phyloP scores from a whole-genome alignment of 179 eudicot species.

The Silene noctiflora region DNA sequence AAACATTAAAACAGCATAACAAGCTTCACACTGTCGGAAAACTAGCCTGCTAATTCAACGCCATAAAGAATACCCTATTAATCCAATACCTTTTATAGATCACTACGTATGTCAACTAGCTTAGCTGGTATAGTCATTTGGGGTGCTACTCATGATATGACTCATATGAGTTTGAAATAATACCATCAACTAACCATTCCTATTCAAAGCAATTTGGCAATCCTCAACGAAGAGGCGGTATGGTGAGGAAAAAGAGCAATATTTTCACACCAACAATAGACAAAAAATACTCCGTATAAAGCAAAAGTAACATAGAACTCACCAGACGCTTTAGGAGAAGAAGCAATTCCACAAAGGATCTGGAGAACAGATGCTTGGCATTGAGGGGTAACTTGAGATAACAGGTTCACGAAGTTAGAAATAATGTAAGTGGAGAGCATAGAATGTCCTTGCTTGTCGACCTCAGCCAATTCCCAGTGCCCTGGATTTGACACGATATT shows the following conservation, averaged over 20 bases:
- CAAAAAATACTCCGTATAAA: background rate
- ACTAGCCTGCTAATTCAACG: background rate
- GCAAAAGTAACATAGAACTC: slow-evolving; percentile 17
- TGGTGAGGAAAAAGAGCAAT: background rate
- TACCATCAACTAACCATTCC: background rate
- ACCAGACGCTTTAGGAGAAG: slow-evolving; percentile 71
- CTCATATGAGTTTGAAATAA: background rate
- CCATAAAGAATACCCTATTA: too few relatives aligned
- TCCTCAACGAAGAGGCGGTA: background rate
- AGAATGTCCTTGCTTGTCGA: slow-evolving; percentile 39
- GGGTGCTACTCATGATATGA: background rate
- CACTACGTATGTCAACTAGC: background rate
- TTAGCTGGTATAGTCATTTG: background rate
- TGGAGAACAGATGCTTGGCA: slow-evolving; percentile 51
- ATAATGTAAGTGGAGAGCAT: slow-evolving; percentile 48
- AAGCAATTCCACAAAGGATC: slow-evolving; percentile 54
- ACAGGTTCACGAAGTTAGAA: slow-evolving; percentile 35
- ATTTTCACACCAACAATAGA: background rate
- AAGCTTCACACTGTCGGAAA: background rate
- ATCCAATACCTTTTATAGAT: too few relatives aligned
- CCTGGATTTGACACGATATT: slow-evolving; percentile 61
- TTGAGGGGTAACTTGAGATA: slow-evolving; percentile 42
- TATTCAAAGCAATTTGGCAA: background rate
- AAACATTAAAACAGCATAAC: slow-evolving; percentile 1
- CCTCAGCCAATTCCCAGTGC: slow-evolving; percentile 65